Percentiles rank a stretch among this genome's conserved stretches.
These are phyloP conservation scores for Coniferiporia weirii DNA, from an alignment of 1,284 basidiomycete species.

Conservation along the genomic window DNA sequence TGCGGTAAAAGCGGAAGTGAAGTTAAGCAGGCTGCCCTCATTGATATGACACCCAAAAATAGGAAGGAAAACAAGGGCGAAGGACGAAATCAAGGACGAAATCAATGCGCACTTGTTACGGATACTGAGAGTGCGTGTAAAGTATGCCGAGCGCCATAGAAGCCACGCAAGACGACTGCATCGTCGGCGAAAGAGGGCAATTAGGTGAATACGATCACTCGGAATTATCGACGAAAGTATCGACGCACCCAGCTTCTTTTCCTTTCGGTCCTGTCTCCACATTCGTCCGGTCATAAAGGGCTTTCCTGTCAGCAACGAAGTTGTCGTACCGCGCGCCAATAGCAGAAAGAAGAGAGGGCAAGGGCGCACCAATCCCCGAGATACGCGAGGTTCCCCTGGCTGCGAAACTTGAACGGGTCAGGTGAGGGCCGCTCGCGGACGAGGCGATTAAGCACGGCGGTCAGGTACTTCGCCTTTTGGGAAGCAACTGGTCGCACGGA, in stretches of 20 bases:
- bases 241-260: constrained; percentile 52
- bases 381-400: constrained; percentile 76
- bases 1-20: constrained; percentile 23
- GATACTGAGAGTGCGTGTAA: constrained; percentile 70
- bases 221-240: constrained; percentile 14
- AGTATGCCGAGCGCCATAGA: constrained; percentile 76
- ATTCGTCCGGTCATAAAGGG: constrained; percentile 64
- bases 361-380: constrained; percentile 63
- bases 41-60: neutral
- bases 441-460: constrained; percentile 62
- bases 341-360: constrained; percentile 15
- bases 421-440: constrained; percentile 37
- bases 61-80: constrained; percentile 1
- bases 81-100: too few relatives aligned
- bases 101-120: constrained; percentile 58
- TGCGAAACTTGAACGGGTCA: constrained; percentile 61
- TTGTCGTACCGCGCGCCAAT: neutral
- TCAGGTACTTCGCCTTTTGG: constrained; percentile 74
- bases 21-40: neutral
- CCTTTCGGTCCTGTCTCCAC: constrained; percentile 50
- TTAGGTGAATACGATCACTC: constrained; percentile 1
- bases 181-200: constrained; percentile 16
- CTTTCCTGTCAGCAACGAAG: constrained; percentile 45
- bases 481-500: constrained; percentile 54
- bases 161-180: constrained; percentile 61